Evolutionary conservation across 2,329 filamentous ascomycete species (phyloP).

Genomic region (Xylariaceae sp.): DNA sequence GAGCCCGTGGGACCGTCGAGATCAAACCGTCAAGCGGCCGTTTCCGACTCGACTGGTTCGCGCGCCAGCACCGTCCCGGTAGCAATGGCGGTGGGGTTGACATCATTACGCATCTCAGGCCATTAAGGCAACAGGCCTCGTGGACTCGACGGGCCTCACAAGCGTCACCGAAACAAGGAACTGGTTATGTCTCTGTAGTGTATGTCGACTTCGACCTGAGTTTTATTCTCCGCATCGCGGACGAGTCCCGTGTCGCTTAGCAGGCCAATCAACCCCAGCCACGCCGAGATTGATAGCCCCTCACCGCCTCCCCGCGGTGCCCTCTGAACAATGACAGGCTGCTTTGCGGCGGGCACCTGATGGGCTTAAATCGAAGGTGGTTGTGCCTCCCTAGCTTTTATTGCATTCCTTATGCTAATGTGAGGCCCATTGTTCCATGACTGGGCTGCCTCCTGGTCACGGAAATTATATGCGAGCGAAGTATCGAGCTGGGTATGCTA

Average conservation of each 20-base stretch:
- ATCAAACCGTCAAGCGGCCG: constrained; percentile 6
- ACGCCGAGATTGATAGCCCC: neutral
- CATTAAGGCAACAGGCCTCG: constrained; percentile 13
- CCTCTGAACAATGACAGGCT: no score
- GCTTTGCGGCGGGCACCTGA: no score
- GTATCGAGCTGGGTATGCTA: neutral
- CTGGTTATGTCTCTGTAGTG: neutral
- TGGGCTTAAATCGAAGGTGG: no score
- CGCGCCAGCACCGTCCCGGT: neutral
- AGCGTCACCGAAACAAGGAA: neutral
- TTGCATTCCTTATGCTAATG: no score
- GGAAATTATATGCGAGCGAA: no score
- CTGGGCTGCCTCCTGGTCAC: neutral
- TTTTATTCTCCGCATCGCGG: neutral
- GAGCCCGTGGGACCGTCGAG: neutral
- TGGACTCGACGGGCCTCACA: neutral
- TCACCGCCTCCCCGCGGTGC: no score
- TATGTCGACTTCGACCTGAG: neutral
- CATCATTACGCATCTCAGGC: constrained; percentile 1
- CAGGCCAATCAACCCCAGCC: constrained; percentile 8
- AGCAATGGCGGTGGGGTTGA: neutral
- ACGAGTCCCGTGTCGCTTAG: neutral
- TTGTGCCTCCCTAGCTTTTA: no score
- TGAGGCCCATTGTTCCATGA: no score
- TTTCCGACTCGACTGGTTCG: constrained; percentile 9